A percentile compares a stretch with the other conserved stretches of the same genome.
These are phyloP conservation scores for Boletellus ananiceps DNA, from an alignment of 768 basidiomycete genomes.

Conservation along the genomic window DNA sequence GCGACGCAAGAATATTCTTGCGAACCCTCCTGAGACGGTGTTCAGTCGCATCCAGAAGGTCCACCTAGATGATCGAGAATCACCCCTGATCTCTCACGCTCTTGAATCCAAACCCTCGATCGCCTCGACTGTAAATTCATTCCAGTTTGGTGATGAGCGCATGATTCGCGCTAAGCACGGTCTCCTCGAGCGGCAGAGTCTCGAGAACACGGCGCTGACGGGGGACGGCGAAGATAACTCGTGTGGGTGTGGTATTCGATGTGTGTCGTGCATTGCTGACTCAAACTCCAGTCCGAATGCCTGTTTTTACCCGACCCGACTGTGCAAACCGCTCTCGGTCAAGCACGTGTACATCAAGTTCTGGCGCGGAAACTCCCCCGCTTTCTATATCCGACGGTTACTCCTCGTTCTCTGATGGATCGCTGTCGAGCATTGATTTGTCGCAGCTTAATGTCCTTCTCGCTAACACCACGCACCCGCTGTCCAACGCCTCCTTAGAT, in stretches of 20 bases:
- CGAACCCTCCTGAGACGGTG: slow-evolving; percentile 25
- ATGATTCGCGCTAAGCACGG: slow-evolving; percentile 65
- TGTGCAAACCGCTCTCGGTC: slow-evolving; percentile 54
- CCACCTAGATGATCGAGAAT: slow-evolving; percentile 18
- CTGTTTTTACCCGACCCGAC: slow-evolving; percentile 60
- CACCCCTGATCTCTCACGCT: slow-evolving; percentile 44
- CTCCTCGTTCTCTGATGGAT: slow-evolving; percentile 61
- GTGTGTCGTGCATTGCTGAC: background rate
- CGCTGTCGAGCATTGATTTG: slow-evolving; percentile 74
- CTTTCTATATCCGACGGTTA: slow-evolving; percentile 66
- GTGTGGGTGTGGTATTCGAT: slow-evolving; percentile 38
- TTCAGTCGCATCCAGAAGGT: slow-evolving; percentile 35
- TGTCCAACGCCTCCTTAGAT: slow-evolving; percentile 39
- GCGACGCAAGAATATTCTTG: slow-evolving; percentile 50
- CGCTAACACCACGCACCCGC: slow-evolving; percentile 50
- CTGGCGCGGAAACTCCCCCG: slow-evolving; percentile 67
- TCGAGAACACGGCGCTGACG: slow-evolving; percentile 60
- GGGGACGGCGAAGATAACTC: slow-evolving; percentile 65
- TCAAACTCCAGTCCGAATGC: slow-evolving; percentile 37
- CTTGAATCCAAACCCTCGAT: slow-evolving; percentile 59
- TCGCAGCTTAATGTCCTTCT: slow-evolving; percentile 55
- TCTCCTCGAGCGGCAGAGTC: slow-evolving; percentile 57
- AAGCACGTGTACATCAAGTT: slow-evolving; percentile 63
- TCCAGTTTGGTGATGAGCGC: slow-evolving; percentile 59
- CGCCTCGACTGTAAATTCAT: slow-evolving; percentile 52